These are phyloP conservation scores for Serendipita vermifera DNA, from an alignment of 768 basidiomycete genomes.

Conservation along the genomic window DNA sequence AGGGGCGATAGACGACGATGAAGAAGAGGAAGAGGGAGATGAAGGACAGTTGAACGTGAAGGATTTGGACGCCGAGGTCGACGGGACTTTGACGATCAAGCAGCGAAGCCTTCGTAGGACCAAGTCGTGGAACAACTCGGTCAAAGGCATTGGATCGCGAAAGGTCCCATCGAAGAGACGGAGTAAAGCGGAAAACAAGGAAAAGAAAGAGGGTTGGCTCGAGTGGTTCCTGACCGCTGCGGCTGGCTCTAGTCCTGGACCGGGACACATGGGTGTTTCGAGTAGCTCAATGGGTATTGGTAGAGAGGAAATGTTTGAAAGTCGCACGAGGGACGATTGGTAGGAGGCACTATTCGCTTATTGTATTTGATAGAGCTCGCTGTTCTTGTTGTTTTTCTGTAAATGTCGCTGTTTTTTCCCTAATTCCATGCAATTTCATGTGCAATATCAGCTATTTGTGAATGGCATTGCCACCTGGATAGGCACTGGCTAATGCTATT, in stretches of 20 bases:
- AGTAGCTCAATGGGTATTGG: background rate
- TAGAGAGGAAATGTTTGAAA: constrained; percentile 1
- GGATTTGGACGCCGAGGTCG: background rate
- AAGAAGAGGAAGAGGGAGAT: background rate
- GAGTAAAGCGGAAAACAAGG: background rate
- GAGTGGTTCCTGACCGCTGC: background rate
- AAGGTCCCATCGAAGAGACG: background rate
- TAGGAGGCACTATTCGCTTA: too few species aligned
- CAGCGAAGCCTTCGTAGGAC: background rate
- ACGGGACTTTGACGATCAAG: background rate
- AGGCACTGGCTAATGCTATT: too few species aligned
- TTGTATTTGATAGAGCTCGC: too few species aligned
- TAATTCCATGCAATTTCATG: too few species aligned
- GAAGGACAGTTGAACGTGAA: background rate
- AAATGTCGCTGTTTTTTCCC: too few species aligned
- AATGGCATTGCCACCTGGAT: too few species aligned
- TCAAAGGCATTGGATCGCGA: background rate
- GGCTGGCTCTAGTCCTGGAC: background rate
- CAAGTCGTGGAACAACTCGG: constrained; percentile 1
- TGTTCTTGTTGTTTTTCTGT: too few species aligned
- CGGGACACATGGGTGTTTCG: background rate
- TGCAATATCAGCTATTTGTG: too few species aligned
- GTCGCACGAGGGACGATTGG: background rate
- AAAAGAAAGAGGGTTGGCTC: constrained; percentile 5
- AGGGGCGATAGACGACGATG: background rate